Evolutionary conservation across 2,329 filamentous ascomycete genomes (phyloP).

Genomic region (Rhynchosporium agropyri): DNA sequence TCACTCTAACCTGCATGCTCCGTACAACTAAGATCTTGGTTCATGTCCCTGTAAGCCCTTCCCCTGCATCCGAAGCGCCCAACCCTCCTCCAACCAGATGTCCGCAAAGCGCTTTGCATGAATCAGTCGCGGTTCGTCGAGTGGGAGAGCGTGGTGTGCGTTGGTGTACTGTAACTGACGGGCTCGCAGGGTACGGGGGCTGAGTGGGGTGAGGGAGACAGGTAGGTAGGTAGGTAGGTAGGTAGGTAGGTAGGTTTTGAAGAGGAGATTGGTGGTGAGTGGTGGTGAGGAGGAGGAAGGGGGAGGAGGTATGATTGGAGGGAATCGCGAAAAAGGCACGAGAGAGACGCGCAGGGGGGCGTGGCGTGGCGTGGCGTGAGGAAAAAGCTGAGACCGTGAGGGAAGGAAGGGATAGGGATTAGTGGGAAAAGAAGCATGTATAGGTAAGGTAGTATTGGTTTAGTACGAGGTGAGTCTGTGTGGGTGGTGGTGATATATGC

Average conservation of each 20-base stretch:
- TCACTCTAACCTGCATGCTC: background rate
- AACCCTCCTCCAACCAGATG: constrained; percentile 6
- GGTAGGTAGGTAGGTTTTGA: no score
- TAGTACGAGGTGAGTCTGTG: background rate
- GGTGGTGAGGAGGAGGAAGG: background rate
- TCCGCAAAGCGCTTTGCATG: background rate
- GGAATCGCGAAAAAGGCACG: constrained; percentile 13
- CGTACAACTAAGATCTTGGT: no score
- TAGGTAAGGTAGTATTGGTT: background rate
- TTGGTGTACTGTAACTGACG: no score
- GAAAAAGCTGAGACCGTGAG: background rate
- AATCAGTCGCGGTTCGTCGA: background rate
- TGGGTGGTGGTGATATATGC: constrained; percentile 27
- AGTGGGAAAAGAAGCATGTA: background rate
- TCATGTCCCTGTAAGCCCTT: background rate
- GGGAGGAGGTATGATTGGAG: background rate
- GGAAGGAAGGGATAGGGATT: background rate
- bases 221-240: no score
- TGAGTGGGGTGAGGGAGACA: no score
- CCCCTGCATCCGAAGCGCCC: constrained; percentile 13
- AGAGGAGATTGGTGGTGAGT: no score
- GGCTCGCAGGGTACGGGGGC: no score
- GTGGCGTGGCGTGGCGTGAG: background rate
- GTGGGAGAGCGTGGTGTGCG: no score
- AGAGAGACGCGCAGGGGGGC: background rate